Conservation (phyloP, 139 green algal genomes). For the Limnomonas spitsbergensis region DNA sequence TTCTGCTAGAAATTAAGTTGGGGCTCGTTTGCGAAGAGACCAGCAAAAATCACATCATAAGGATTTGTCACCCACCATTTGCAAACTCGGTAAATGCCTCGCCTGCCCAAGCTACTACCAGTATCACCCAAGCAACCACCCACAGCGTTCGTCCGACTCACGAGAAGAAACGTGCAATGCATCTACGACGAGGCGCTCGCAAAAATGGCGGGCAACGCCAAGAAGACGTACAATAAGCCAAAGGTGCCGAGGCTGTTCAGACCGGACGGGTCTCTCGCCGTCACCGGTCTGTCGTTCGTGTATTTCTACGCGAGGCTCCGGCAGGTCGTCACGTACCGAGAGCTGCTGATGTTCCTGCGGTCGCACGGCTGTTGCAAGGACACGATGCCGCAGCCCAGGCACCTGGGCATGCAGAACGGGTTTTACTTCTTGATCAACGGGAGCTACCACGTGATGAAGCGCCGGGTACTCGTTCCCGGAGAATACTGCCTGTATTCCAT, state of each 20-base stretch:
- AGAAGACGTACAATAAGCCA: background rate
- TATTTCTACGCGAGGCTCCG: background rate
- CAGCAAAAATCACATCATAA: no score
- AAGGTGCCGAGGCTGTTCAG: background rate
- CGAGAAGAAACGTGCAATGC: no score
- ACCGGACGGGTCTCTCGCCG: background rate
- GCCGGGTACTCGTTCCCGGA: background rate
- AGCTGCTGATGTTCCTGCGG: background rate
- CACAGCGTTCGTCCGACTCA: no score
- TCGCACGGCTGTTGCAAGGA: background rate
- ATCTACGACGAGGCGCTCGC: background rate
- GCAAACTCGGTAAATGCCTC: no score
- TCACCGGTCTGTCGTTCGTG: background rate
- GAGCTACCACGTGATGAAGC: background rate
- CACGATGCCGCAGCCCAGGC: slow-evolving; percentile 7
- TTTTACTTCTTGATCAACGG: slow-evolving; percentile 9
- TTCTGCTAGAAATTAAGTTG: no score
- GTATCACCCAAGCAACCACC: no score
- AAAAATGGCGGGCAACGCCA: background rate
- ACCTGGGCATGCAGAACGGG: slow-evolving; percentile 11
- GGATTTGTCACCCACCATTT: no score
- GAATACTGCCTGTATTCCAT: slow-evolving; percentile 12
- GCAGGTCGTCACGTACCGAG: background rate
- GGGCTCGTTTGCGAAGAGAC: no score
- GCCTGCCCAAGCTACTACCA: no score